Conservation (phyloP, 2,329 filamentous ascomycete species). For the Alternaria conjuncta region DNA sequence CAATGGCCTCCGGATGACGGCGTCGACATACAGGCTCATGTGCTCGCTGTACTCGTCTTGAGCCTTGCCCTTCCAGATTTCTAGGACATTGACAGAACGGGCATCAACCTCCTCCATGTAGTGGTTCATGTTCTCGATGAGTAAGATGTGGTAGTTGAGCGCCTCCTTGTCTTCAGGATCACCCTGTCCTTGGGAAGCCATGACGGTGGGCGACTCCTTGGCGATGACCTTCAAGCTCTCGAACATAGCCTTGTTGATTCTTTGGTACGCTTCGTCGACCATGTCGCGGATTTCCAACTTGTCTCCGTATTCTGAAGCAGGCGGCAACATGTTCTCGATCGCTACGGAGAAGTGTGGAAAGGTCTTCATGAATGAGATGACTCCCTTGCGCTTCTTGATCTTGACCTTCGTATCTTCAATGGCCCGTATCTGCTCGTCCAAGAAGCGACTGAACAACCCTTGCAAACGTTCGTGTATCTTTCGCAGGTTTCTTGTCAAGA, state of each 20-base stretch:
- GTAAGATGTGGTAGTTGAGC: constrained; percentile 93
- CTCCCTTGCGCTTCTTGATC: constrained; percentile 96
- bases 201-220: constrained; percentile 64
- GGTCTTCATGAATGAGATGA: constrained; percentile 92
- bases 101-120: constrained; percentile 90
- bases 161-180: constrained; percentile 93
- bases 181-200: constrained; percentile 60
- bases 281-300: constrained; percentile 72
- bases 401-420: constrained; percentile 99
- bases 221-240: constrained; percentile 96
- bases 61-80: constrained; percentile 82
- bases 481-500: constrained; percentile 78
- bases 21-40: constrained; percentile 82
- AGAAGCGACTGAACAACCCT: constrained; percentile 81
- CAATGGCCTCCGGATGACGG: constrained; percentile 86
- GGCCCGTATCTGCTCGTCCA: constrained; percentile 92
- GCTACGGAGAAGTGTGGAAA: constrained; percentile 86
- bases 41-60: constrained; percentile 82
- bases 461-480: constrained; percentile 78
- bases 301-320: constrained; percentile 59
- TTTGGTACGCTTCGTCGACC: constrained; percentile 85
- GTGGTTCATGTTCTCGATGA: constrained; percentile 99
- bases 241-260: constrained; percentile 94
- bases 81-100: constrained; percentile 74
- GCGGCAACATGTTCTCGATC: constrained; percentile 79